These are phyloP conservation scores for Strobilomyces echinocephalus DNA, from an alignment of 768 basidiomycete species.

Conservation along the genomic window DNA sequence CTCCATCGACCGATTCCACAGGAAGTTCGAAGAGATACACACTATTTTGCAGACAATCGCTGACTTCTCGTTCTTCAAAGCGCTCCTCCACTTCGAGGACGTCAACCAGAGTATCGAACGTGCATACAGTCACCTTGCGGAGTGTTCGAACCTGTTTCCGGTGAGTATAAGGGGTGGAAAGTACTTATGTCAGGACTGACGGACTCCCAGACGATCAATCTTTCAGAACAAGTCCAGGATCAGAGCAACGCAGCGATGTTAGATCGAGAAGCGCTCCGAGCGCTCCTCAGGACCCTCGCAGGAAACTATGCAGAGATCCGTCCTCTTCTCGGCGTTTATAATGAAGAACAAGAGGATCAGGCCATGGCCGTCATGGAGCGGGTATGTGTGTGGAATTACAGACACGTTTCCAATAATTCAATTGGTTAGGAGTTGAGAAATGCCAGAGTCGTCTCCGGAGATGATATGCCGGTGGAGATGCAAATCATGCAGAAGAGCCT, in stretches of 20 bases:
- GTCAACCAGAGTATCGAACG: background rate
- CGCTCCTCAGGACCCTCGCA: background rate
- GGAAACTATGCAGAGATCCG: constrained; percentile 1
- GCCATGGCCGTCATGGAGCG: constrained; percentile 5
- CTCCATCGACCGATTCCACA: background rate
- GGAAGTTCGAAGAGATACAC: constrained; percentile 3
- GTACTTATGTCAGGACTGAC: no score
- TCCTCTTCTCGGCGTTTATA: background rate
- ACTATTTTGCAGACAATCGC: background rate
- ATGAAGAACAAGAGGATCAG: constrained; percentile 1
- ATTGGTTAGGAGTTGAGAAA: background rate
- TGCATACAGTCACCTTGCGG: background rate
- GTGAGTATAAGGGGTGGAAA: background rate
- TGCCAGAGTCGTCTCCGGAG: background rate
- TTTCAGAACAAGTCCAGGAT: background rate
- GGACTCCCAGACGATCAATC: background rate
- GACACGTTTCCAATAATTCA: background rate
- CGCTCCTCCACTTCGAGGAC: background rate
- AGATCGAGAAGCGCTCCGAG: background rate
- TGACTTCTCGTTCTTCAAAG: constrained; percentile 4
- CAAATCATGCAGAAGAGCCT: constrained; percentile 2
- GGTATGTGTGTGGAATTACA: background rate
- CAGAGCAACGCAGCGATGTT: background rate
- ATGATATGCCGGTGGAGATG: background rate
- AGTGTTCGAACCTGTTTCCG: background rate